Base-by-base conservation (phyloP, 75 land plant species). In the Sequoia sempervirens region DNA sequence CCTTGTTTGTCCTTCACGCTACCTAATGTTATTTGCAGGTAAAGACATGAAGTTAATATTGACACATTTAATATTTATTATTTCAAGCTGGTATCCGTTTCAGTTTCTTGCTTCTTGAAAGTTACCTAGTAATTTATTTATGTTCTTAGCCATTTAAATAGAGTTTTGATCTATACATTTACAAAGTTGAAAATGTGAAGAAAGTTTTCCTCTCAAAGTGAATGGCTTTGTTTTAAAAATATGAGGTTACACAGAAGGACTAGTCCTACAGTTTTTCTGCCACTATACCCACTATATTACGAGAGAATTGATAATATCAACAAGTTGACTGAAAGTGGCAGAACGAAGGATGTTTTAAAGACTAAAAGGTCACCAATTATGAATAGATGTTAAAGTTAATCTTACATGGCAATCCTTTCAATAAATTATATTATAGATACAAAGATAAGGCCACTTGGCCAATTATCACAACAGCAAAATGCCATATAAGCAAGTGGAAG, bases 1-100 rank as follows among this genome's bases (percentile, higher is more conserved):
- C 90, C 92, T 7, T 93, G 86, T 79, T 80, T 87, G n/a, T 94
- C 98, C 8, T 96, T 97, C 75, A 93, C 89, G 30, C 90, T 97
- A 80, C 99, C 99, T 32, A 94, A 97, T 84, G 94, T 97, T 46
- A 96, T 97, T 74, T 97, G 99, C 96, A 97, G 99, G 99, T 95
- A 90, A 40, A 68, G 81, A 80, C 45, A 45, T n/a, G 28, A 45
- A 78, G 28, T 30, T 37, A 43, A 26, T 84, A 78, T 40, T n/a
- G 28, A 38, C 26, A 40, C 4, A 17, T 74, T 61, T 26, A 61
- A 23, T 23, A 0, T 12, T 32, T 70, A 8, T 32, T 70, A n/a
- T 69, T 2, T 30, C 73, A 30, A 28, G 72, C 32, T 28, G 2
- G 36, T 70, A 70, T 11, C 32, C 12, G 2, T 28, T 70, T 70